Percentiles rank a stretch among this genome's conserved stretches.
These are phyloP conservation scores for Aspergillus sp. DNA, from an alignment of 2,329 filamentous ascomycete species.

Conservation along the genomic window DNA sequence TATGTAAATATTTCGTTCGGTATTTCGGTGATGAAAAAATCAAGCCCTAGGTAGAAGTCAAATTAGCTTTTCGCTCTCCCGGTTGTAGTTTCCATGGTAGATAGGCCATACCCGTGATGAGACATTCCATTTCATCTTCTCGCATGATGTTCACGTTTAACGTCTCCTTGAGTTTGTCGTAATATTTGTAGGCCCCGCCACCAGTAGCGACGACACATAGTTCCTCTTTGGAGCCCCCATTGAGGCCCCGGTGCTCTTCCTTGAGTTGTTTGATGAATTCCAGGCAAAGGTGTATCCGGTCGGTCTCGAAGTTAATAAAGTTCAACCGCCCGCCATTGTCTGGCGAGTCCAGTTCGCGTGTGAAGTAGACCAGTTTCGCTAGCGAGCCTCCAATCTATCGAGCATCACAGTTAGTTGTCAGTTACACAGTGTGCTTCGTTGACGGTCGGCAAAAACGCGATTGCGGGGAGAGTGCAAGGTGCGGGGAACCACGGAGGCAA, in stretches of 20 bases:
- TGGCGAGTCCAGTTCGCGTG: slow-evolving; percentile 75
- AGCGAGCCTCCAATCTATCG: slow-evolving; percentile 89
- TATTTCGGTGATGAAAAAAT: slow-evolving; percentile 99
- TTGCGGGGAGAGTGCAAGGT: slow-evolving; percentile 31
- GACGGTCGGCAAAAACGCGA: slow-evolving; percentile 12
- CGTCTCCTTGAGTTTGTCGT: slow-evolving; percentile 81
- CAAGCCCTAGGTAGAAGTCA: slow-evolving; percentile 62
- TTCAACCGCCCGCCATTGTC: slow-evolving; percentile 87
- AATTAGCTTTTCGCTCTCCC: neutral
- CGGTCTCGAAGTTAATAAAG: slow-evolving; percentile 95
- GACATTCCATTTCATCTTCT: slow-evolving; percentile 98
- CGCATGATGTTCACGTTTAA: slow-evolving; percentile 84
- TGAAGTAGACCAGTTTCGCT: slow-evolving; percentile 97
- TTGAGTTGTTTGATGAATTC: slow-evolving; percentile 87
- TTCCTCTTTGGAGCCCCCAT: slow-evolving; percentile 67
- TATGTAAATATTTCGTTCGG: slow-evolving; percentile 97
- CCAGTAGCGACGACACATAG: slow-evolving; percentile 94
- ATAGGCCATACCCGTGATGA: slow-evolving; percentile 76
- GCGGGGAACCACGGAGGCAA: slow-evolving; percentile 29
- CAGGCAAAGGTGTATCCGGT: slow-evolving; percentile 89
- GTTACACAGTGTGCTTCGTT: slow-evolving; percentile 3
- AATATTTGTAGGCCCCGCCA: slow-evolving; percentile 94
- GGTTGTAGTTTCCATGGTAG: neutral
- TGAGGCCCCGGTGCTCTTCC: slow-evolving; percentile 73
- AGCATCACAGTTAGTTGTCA: slow-evolving; percentile 7